Conservation (phyloP, 768 basidiomycete species). For the Trichaptum fuscoviolaceum region DNA sequence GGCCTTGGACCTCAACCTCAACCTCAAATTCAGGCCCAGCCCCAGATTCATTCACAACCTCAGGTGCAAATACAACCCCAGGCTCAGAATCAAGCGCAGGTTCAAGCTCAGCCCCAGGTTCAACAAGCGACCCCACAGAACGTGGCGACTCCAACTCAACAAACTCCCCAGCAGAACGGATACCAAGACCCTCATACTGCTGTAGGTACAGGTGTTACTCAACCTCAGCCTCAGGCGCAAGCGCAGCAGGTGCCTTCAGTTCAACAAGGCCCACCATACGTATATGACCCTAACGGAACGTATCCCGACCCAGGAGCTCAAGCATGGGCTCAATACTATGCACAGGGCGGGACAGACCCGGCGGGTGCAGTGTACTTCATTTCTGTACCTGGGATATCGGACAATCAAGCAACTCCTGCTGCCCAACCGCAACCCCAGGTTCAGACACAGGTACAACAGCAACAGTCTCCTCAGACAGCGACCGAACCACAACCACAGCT, state of each 20-base stretch:
- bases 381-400: constrained; percentile 69
- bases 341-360: constrained; percentile 67
- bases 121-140: constrained; percentile 16
- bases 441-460: not conserved
- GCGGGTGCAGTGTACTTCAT: constrained; percentile 80
- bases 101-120: constrained; percentile 17
- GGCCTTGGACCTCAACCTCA: constrained; percentile 23
- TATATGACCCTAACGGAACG: constrained; percentile 58
- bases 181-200: not conserved
- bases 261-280: constrained; percentile 38
- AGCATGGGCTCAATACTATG: constrained; percentile 84
- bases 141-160: constrained; percentile 10
- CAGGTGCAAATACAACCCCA: constrained; percentile 11
- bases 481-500: not conserved
- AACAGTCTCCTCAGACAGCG: not conserved
- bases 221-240: constrained; percentile 37
- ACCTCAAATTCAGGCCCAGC: constrained; percentile 25
- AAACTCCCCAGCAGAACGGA: constrained; percentile 8
- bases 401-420: constrained; percentile 23
- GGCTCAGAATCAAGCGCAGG: constrained; percentile 7
- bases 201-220: not conserved
- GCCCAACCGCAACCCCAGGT: not conserved
- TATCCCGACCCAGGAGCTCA: constrained; percentile 80
- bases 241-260: constrained; percentile 12
- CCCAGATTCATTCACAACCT: constrained; percentile 25